Percentiles rank a stretch among this genome's conserved stretches.
Evolutionary conservation across 106 monocot genomes (phyloP).

Genomic region (Platanthera guangdongensis): DNA sequence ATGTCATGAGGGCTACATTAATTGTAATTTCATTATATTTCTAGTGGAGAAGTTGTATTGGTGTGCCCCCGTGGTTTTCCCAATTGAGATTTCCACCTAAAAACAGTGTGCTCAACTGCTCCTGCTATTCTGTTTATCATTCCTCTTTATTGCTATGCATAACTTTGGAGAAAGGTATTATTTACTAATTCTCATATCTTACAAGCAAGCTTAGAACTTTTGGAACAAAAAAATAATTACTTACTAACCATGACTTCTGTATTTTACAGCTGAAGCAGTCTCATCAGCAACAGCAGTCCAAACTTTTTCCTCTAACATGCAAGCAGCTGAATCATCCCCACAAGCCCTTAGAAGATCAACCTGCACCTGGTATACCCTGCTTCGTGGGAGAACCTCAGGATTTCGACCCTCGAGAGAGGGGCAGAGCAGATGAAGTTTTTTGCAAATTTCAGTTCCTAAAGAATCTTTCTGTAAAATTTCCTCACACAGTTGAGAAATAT

Average conservation of each 20-base stretch:
- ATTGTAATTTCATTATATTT: too few relatives aligned
- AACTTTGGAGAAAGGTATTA: too few relatives aligned
- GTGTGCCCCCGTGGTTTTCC: too few relatives aligned
- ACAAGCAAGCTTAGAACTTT: neutral
- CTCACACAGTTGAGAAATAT: slow-evolving; percentile 68
- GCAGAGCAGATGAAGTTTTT: slow-evolving; percentile 52
- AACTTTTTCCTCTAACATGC: slow-evolving; percentile 45
- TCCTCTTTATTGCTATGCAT: too few relatives aligned
- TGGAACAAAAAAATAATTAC: neutral
- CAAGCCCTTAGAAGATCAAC: slow-evolving; percentile 87
- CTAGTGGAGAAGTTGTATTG: too few relatives aligned
- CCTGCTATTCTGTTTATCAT: too few relatives aligned
- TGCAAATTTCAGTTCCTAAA: slow-evolving; percentile 47
- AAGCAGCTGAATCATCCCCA: slow-evolving; percentile 61
- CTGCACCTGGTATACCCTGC: slow-evolving; percentile 82
- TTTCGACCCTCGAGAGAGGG: slow-evolving; percentile 29
- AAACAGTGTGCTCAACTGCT: too few relatives aligned
- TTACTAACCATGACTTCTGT: slow-evolving; percentile 43
- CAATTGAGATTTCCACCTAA: too few relatives aligned
- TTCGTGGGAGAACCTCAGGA: slow-evolving; percentile 52
- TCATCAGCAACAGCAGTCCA: slow-evolving; percentile 80
- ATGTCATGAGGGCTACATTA: too few relatives aligned
- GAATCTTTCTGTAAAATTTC: slow-evolving; percentile 64
- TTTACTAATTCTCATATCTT: neutral
- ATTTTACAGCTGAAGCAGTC: slow-evolving; percentile 71